A percentile compares a stretch with the other conserved stretches of the same genome.
These are phyloP conservation scores for Mycena haematopus DNA, from an alignment of 768 basidiomycete species.

Conservation along the genomic window DNA sequence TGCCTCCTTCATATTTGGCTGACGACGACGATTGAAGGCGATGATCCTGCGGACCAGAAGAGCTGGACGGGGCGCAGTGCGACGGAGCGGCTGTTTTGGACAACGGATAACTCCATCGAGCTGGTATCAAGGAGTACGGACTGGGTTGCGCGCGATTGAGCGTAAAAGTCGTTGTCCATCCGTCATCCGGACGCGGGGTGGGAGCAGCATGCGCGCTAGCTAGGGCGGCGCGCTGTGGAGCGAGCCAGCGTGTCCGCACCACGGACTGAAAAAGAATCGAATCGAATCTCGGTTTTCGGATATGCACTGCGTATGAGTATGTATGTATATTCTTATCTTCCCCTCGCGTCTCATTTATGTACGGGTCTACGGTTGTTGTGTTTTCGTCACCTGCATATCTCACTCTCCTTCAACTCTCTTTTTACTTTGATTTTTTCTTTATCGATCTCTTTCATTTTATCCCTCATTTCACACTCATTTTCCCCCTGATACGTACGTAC, in stretches of 20 bases:
- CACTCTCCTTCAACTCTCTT: background rate
- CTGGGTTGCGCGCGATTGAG: constrained; percentile 80
- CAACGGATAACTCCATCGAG: constrained; percentile 88
- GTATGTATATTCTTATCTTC: constrained; percentile 17
- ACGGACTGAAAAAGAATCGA: constrained; percentile 12
- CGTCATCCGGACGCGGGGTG: background rate
- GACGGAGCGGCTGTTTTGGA: constrained; percentile 93
- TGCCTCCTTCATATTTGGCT: constrained; percentile 4
- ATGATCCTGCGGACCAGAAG: constrained; percentile 97
- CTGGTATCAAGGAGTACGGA: constrained; percentile 85
- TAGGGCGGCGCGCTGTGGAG: background rate
- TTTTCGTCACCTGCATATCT: background rate
- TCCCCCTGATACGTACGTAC: background rate
- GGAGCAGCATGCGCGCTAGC: background rate
- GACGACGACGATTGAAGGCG: constrained; percentile 56
- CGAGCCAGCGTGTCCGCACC: background rate
- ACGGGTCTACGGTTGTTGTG: background rate
- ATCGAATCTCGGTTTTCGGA: constrained; percentile 15
- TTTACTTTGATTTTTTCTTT: background rate
- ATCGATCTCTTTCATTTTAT: background rate
- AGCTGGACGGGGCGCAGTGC: constrained; percentile 93
- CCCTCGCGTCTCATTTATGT: background rate
- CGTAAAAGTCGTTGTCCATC: background rate
- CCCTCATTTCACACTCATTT: background rate
- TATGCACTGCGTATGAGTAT: constrained; percentile 9